Evolutionary conservation across 2,329 filamentous ascomycete species (phyloP), one percentile per base, ranked within the genome.

Genomic region (Claviceps humidiphila): DNA sequence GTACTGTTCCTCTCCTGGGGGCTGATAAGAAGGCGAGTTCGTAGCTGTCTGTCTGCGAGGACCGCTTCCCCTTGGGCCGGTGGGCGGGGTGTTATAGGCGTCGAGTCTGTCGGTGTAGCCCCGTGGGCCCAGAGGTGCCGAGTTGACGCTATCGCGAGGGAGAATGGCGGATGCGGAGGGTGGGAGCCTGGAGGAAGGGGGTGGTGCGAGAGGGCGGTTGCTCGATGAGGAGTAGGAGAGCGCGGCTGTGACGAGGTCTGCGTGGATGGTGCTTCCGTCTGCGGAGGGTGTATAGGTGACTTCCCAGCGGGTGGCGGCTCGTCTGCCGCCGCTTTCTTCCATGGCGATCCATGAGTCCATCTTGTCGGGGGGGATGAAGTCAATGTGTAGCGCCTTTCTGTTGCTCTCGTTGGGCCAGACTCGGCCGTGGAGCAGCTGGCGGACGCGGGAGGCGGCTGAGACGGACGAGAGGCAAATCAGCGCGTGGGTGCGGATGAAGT

Each of bases 321-420:
- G 65, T 47, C 75, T 66, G 49, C 71, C 61, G 58, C 69, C 60
- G 14, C 72, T 66, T 59, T 82, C 71, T 66, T 95, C 88, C 42
- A 69, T 75, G 7, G 80, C 75, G 54, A 94, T 84, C 89, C 89
- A 97, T 24, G 77, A 76, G 14, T 71, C 66, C 4, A 94, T 76
- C 57, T 81, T 80, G 26, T 88, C 81, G 17, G 85, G 78, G 0
- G 91, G 91, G 20, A 97, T 76, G 64, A 93, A 97, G 65, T 98
- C 93, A 3, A 88, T 87, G 79, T 85, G 94, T 1, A 97, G 75
- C 1, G 82, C 76, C 65, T 93, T 94, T 37, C 93, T 79, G 58
- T 84, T 87, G 54, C 84, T 81, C 68, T 97, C 91, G 54, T 89
- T 81, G 1, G 91, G 91, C 88, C 90, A 97, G 39, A 89, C 78